phyloP scores from a whole-genome alignment of 2,329 filamentous ascomycete genomes.

The Penicillium oxalicum region DNA sequence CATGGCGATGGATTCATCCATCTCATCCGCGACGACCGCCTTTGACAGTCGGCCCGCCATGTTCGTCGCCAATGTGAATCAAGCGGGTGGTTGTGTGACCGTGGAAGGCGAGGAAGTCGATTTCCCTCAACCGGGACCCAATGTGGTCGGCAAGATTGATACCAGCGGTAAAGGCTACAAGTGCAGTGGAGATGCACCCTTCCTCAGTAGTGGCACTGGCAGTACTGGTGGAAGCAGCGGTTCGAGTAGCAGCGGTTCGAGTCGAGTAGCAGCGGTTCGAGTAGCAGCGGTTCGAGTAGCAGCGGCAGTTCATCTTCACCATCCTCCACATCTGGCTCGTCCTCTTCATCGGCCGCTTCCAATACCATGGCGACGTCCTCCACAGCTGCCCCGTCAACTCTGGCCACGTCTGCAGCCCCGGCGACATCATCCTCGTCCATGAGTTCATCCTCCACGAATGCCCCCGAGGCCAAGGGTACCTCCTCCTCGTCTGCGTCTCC shows the following conservation, averaged over 20 bases:
- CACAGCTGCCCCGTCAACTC: background rate
- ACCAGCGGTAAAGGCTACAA: conserved; percentile 33
- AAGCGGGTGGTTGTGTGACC: conserved; percentile 51
- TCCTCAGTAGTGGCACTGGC: conserved; percentile 18
- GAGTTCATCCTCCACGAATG: background rate
- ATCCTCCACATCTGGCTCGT: too few relatives aligned
- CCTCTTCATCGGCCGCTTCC: background rate
- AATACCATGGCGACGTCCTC: background rate
- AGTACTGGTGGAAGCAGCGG: background rate
- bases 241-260: background rate
- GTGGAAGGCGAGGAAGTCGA: conserved; percentile 52
- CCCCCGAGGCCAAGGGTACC: background rate
- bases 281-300: background rate
- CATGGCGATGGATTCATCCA: background rate
- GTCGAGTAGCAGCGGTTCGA: background rate
- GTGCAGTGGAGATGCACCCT: conserved; percentile 27
- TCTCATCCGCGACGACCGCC: conserved; percentile 4
- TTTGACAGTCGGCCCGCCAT: conserved; percentile 59
- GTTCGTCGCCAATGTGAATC: conserved; percentile 64
- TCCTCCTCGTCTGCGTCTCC: conserved; percentile 10
- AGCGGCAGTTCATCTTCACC: conserved; percentile 2
- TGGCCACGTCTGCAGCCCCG: conserved; percentile 4
- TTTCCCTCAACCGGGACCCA: conserved; percentile 61
- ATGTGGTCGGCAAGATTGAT: conserved; percentile 38
- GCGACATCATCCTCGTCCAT: conserved; percentile 5